Evolutionary conservation across 345 rosid species (phyloP), one percentile per base, ranked within the genome.

Genomic region (Salix arbutifolia): DNA sequence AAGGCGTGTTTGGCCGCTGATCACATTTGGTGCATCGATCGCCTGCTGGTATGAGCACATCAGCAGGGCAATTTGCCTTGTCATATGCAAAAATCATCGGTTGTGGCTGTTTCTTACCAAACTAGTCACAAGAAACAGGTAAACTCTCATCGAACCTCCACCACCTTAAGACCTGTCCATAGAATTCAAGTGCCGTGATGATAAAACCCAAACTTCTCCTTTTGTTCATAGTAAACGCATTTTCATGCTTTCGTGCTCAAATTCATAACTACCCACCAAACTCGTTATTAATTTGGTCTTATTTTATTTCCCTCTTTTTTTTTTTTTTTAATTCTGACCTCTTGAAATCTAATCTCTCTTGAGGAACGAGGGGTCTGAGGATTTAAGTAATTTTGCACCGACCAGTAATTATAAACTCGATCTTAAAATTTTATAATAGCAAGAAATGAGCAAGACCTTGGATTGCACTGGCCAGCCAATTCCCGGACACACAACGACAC

Each of bases 1-100:
- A 9, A 78, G 95, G 78, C 90, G 86, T 14, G 92, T 96, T 69
- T 96, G 99, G 97, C 99, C 99, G 37, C 81, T 82, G 6, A 90
- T 94, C 67, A 87, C 92, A 12, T 94, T 96, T 52, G 97, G 92
- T 16, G 89, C 98, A 30, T 96, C 99, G 5, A 80, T 96, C 42
- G 97, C 90, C 26, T 88, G 97, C 83, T 94, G 99, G 98, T 96
- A 96, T 69, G 99, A 96, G 88, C 99, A 96, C 79, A 84, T 96
- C 66, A 80, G 87, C 69, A 87, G 98, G 77, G 91, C 98, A 35
- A 78, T 92, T 61, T 92, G 97, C 87, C 83, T 96, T 70, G 86
- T 96, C 18, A 85, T 94, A 11, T 87, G 97, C 91, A 96, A 94
- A 85, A 90, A 96, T 78, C 99, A 96, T 78, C 89, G 97, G 69